A percentile compares a stretch with the other conserved stretches of the same genome.
Evolutionary conservation across 352 stramenopile genomes (phyloP).

Genomic region (Thalassiosira sp.): DNA sequence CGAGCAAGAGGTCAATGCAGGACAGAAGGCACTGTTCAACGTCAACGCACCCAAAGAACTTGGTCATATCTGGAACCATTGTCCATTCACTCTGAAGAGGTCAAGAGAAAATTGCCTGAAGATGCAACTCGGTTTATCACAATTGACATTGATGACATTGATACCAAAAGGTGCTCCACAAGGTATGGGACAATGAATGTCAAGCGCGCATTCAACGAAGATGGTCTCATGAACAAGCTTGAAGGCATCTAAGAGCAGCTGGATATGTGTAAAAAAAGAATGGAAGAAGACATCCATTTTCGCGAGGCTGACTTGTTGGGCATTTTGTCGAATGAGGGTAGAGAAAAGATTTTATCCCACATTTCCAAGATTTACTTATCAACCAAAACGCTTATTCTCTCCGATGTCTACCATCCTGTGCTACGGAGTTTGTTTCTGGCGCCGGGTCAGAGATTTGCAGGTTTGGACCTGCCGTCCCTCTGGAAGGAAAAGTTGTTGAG

Average conservation of each 20-base stretch:
- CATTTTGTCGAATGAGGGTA: slow-evolving; percentile 93
- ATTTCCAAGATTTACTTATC: slow-evolving; percentile 84
- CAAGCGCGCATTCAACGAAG: slow-evolving; percentile 75
- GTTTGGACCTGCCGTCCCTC: slow-evolving; percentile 89
- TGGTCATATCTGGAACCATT: slow-evolving; percentile 93
- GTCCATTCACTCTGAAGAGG: slow-evolving; percentile 90
- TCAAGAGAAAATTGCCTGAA: slow-evolving; percentile 89
- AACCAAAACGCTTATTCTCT: slow-evolving; percentile 89
- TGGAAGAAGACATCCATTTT: slow-evolving; percentile 92
- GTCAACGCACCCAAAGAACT: slow-evolving; percentile 89
- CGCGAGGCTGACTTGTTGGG: slow-evolving; percentile 91
- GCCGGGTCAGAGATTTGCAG: slow-evolving; percentile 92
- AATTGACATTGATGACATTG: slow-evolving; percentile 83
- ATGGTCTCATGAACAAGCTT: slow-evolving; percentile 85
- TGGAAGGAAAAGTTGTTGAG: slow-evolving; percentile 96
- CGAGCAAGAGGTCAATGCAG: slow-evolving; percentile 88
- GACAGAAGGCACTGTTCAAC: slow-evolving; percentile 77
- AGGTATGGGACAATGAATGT: slow-evolving; percentile 71
- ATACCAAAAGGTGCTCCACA: slow-evolving; percentile 82
- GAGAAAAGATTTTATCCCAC: slow-evolving; percentile 96
- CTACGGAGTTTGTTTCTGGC: slow-evolving; percentile 89
- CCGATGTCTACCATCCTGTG: slow-evolving; percentile 88
- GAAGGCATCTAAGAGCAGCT: slow-evolving; percentile 87
- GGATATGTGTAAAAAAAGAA: slow-evolving; percentile 94
- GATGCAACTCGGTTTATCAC: slow-evolving; percentile 87